Percentiles rank a stretch among this genome's conserved stretches.
These are phyloP conservation scores for Psilocybe cyanescens DNA, from an alignment of 768 basidiomycete genomes.

Conservation along the genomic window DNA sequence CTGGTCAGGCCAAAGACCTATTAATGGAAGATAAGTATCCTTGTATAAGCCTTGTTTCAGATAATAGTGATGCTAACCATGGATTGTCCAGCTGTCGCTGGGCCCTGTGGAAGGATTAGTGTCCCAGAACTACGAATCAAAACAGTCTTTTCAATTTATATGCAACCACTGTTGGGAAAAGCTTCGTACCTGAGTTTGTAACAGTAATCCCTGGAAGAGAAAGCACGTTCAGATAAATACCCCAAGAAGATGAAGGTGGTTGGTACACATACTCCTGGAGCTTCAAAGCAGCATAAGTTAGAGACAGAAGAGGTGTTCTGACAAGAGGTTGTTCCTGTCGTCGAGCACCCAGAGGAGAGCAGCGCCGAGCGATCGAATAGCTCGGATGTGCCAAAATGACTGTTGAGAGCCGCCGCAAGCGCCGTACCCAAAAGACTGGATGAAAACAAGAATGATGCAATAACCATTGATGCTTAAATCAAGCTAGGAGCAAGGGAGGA, in stretches of 20 bases:
- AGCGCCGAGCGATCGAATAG: slow-evolving; percentile 28
- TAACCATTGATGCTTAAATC: background rate
- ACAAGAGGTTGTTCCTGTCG: slow-evolving; percentile 55
- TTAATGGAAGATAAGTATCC: background rate
- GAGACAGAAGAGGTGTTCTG: slow-evolving; percentile 48
- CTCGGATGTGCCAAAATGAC: slow-evolving; percentile 14
- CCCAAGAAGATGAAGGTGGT: background rate
- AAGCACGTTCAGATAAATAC: background rate
- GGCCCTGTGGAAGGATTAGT: slow-evolving; percentile 67
- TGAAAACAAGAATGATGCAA: slow-evolving; percentile 8
- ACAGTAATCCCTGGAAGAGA: slow-evolving; percentile 52
- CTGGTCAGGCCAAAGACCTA: slow-evolving; percentile 73
- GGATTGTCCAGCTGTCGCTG: slow-evolving; percentile 72
- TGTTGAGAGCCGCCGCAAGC: slow-evolving; percentile 11
- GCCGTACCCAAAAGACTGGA: slow-evolving; percentile 11
- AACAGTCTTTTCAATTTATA: background rate
- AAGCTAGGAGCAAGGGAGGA: background rate
- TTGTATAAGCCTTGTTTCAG: background rate
- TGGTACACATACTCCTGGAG: slow-evolving; percentile 56
- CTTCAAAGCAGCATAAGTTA: slow-evolving; percentile 66
- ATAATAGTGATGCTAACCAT: slow-evolving; percentile 47
- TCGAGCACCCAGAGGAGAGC: slow-evolving; percentile 56
- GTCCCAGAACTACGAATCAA: slow-evolving; percentile 66
- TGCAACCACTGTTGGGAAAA: background rate
- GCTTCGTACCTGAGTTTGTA: slow-evolving; percentile 48